These are phyloP conservation scores for Tuber umbilicatum DNA, from an alignment of 495 filamentous ascomycete species.

Conservation along the genomic window DNA sequence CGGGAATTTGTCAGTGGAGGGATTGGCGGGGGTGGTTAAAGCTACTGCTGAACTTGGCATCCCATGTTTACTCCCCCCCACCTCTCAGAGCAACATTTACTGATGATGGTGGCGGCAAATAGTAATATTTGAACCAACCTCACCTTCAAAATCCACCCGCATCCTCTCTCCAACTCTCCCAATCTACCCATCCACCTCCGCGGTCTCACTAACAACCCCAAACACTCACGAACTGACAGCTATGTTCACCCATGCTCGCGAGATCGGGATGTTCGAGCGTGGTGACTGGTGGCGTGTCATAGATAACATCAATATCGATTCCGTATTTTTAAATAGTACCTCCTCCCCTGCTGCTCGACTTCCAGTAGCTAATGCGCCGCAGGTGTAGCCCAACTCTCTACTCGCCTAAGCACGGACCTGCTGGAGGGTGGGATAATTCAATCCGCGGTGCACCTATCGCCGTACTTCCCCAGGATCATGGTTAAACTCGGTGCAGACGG, in stretches of 20 bases:
- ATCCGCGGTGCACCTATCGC: slow-evolving; percentile 74
- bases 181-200: slow-evolving; percentile 54
- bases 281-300: slow-evolving; percentile 71
- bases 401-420: slow-evolving; percentile 53
- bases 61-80: slow-evolving; percentile 8
- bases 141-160: slow-evolving; percentile 62
- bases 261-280: slow-evolving; percentile 59
- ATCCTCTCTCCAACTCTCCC: slow-evolving; percentile 54
- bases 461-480: slow-evolving; percentile 74
- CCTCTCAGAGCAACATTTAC: background rate
- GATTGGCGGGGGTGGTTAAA: slow-evolving; percentile 21
- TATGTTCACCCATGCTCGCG: slow-evolving; percentile 57
- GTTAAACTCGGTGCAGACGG: slow-evolving; percentile 76
- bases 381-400: slow-evolving; percentile 50
- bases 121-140: slow-evolving; percentile 91
- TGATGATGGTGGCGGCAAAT: slow-evolving; percentile 19
- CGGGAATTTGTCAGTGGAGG: slow-evolving; percentile 24
- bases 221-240: slow-evolving; percentile 73
- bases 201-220: slow-evolving; percentile 66
- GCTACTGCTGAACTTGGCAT: background rate
- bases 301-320: slow-evolving; percentile 58
- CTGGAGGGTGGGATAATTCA: slow-evolving; percentile 79
- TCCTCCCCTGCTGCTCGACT: background rate
- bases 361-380: background rate
- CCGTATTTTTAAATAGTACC: slow-evolving; percentile 28